Base-by-base conservation (phyloP, 495 filamentous ascomycete species). In the Cladorrhinum samala region DNA sequence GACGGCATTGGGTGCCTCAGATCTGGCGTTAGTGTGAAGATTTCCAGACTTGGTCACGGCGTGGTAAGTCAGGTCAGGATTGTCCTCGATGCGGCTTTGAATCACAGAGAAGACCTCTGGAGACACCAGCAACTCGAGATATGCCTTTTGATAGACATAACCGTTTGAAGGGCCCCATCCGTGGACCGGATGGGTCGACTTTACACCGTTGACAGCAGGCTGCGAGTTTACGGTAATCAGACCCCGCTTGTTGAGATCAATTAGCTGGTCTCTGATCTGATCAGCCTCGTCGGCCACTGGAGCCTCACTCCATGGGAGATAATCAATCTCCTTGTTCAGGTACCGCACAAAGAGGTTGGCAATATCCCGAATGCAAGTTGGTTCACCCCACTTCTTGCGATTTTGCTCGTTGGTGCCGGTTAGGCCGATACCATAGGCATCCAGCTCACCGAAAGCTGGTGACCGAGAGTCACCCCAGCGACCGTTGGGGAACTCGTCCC, bases 401-500 rank as follows among this genome's bases (percentile, higher is more conserved):
- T 97, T 97, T 54, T 89, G 85, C 69, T 97, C 92, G 66, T 96
- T 99, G 7, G 88, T 92, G n/a, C 94, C 94, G 54, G 91, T 94
- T 55, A 99, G 73, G 43, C 92, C 90, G 57, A 97, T 87, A 16
- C 92, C 93, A 64, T 99, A 99, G 24, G 88, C 82, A 72, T 99
- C 94, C 37, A 99, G 78, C 70, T 96, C 90, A 62, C 94, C 94
- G 58, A 96, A 99, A 18, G 94, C 94, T 53, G 94, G 94, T 24
- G 94, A 97, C 49, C 94, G 81, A 30, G 91, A 89, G 70, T 99
- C 94, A 68, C 94, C 95, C 94, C 94, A 99, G 68, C 94, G 87
- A 33, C 94, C 94, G 74, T 99, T 99, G 41, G 94, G 94, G 62
- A 95, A 99, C 65, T 99, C 94, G 59, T 99, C 94, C 94, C 94